Conservation (phyloP, 148 eudicot species). For the Vaccinium darrowii region DNA sequence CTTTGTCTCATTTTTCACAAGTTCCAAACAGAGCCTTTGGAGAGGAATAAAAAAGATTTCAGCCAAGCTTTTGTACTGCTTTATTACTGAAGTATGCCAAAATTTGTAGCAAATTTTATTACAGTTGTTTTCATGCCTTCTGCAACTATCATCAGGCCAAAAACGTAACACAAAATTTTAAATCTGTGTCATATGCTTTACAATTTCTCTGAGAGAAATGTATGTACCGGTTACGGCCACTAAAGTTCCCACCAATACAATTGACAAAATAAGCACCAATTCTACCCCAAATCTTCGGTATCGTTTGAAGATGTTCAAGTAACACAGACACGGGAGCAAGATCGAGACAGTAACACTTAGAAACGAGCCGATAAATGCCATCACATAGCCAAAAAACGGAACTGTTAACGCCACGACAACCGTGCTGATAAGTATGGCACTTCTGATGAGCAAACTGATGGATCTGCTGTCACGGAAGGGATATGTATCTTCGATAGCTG, state of each 20-base stretch:
- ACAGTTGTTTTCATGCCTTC: background rate
- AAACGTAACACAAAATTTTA: background rate
- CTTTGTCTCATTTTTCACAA: too few species aligned
- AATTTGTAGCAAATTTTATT: background rate
- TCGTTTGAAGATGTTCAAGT: slow-evolving; percentile 46
- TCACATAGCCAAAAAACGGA: slow-evolving; percentile 69
- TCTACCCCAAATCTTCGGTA: slow-evolving; percentile 31
- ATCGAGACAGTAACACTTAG: slow-evolving; percentile 48
- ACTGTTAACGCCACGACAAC: slow-evolving; percentile 48
- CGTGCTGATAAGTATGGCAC: slow-evolving; percentile 49
- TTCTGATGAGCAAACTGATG: slow-evolving; percentile 42
- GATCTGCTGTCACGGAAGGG: slow-evolving; percentile 21
- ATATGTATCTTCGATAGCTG: slow-evolving; percentile 35
- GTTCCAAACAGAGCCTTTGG: too few species aligned
- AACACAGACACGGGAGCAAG: slow-evolving; percentile 63
- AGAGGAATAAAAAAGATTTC: too few species aligned
- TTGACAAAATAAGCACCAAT: slow-evolving; percentile 30
- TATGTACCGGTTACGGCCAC: slow-evolving; percentile 50
- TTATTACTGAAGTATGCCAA: background rate
- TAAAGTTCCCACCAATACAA: slow-evolving; percentile 35
- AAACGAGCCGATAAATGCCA: slow-evolving; percentile 65
- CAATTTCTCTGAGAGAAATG: slow-evolving; percentile 42
- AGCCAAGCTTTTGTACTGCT: too few species aligned
- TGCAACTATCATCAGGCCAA: background rate
- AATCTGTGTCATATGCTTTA: slow-evolving; percentile 14